Base-by-base conservation (phyloP, 768 basidiomycete species). In the Saitozyma podzolica region DNA sequence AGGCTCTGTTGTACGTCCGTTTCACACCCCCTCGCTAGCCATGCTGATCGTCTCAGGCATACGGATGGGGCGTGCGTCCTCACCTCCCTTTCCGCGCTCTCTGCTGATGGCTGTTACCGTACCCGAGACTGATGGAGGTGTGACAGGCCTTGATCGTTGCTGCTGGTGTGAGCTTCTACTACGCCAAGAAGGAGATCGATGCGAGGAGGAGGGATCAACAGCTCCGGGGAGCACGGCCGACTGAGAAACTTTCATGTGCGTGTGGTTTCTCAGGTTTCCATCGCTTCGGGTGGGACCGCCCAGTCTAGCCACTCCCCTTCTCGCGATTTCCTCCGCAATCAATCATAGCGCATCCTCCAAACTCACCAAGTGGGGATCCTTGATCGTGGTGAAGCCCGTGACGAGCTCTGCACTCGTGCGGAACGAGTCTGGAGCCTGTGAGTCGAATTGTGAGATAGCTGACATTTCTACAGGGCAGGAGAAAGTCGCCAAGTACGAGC, bases 51-150 rank as follows among this genome's bases (percentile, higher is more conserved):
- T 53, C 14, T 40, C 43, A 73, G 71, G 68, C 61, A 17, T 73
- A 73, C 59, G 71, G 71, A 6, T 73, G 71, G 71, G 68, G 68
- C 19, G 71, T 73, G 71, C 67, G n/a, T 47, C 45, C 11, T 11
- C 13, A 17, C 2, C 13, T 17, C 13, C 45, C 45, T 13, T 47
- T 17, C 45, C 13, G 45, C 45, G 1, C 13, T 13, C 11, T 17
- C 45, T 17, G n/a, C 11, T 47, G 13, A 11, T 47, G 45, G 13
- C 45, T 13, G 45, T 6, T 47, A 11, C 13, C 45, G 45, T 59
- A 40, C 48, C 50, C 4, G 45, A 13, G 45, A 47, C 45, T 47
- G 11, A 11, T 47, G 45, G 13, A 47, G 43, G 45, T 17, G 9
- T 40, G 14, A 14, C 39, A 73, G 71, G 71, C 55, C 16, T 59